Evolutionary conservation across 768 basidiomycete species (phyloP).

Genomic region (Guyanaporus albipodus): DNA sequence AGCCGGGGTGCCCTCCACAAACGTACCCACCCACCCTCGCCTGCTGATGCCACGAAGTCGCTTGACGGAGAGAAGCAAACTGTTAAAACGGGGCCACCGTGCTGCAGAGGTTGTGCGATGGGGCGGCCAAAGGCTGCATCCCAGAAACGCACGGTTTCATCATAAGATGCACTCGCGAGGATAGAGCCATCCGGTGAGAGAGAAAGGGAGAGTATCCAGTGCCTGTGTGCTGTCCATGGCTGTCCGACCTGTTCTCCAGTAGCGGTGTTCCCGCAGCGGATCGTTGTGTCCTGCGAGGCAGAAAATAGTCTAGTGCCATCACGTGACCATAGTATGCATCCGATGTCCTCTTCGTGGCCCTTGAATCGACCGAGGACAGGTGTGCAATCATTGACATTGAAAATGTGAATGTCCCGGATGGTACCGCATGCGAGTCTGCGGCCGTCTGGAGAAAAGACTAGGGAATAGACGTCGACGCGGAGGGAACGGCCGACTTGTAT

Average conservation of each 20-base stretch:
- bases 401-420: not conserved
- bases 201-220: not conserved
- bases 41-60: conserved; percentile 1
- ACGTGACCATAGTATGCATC: conserved; percentile 1
- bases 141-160: conserved; percentile 7
- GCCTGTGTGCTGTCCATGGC: not conserved
- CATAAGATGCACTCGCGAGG: conserved; percentile 2
- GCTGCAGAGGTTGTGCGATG: not conserved
- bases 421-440: conserved; percentile 1
- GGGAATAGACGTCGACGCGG: not conserved
- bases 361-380: not conserved
- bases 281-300: not conserved
- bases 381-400: not conserved
- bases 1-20: not conserved
- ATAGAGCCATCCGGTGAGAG: conserved; percentile 1
- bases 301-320: conserved; percentile 9
- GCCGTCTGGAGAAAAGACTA: not conserved
- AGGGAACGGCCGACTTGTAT: too few relatives aligned
- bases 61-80: conserved; percentile 8
- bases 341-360: not conserved
- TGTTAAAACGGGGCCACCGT: fast-evolving
- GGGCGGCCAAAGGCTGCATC: not conserved
- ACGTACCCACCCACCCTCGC: not conserved
- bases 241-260: conserved; percentile 4
- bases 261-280: conserved; percentile 5